Evolutionary conservation across 2,329 filamentous ascomycete species (phyloP), one percentile per base, ranked within the genome.

Genomic region (Phaeosphaeriaceae sp.): DNA sequence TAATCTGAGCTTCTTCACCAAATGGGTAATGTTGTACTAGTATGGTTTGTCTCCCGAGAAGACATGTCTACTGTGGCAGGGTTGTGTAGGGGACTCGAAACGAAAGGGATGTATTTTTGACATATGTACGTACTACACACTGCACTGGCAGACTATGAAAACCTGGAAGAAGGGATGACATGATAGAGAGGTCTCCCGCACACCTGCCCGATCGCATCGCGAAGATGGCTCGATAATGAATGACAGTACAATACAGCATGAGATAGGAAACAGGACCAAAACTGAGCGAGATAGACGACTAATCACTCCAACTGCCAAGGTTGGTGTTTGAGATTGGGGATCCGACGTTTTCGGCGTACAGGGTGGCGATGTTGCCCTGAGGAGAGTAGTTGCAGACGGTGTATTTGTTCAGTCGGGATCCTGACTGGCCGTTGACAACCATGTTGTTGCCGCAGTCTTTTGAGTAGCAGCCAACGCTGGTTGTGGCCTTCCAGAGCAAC

Each of bases 301-400:
- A 76, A 53, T 76, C 67, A 46, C 43, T 49, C 73, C 73, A 77
- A 59, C 62, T 65, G 43, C 66, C 67, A 26, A 73, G 52, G 26
- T 64, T 58, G 51, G 67, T 61, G 24, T 48, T 62, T 26, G 63
- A 64, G 46, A 62, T 68, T 17, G 84, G 82, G 26, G 64, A 22
- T 4, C 74, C 69, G 24, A 90, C 82, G 66, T 89, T 87, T 48
- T 70, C 68, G 52, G 64, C 83, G 68, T 87, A 90, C 67, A 84
- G 76, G 59, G 81, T 82, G 15, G 67, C 79, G 54, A 83, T 81
- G 79, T 90, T 89, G 52, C 86, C 93, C 63, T 88, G 81, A 61
- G 88, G 85, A 66, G 81, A 82, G 83, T 97, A 97, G 86, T 97
- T 94, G 89, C 93, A 97, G 71, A 96, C 92, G 28, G 91, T 94